Conservation (phyloP, 257 asterid genomes). For the Nicotiana undulata region DNA sequence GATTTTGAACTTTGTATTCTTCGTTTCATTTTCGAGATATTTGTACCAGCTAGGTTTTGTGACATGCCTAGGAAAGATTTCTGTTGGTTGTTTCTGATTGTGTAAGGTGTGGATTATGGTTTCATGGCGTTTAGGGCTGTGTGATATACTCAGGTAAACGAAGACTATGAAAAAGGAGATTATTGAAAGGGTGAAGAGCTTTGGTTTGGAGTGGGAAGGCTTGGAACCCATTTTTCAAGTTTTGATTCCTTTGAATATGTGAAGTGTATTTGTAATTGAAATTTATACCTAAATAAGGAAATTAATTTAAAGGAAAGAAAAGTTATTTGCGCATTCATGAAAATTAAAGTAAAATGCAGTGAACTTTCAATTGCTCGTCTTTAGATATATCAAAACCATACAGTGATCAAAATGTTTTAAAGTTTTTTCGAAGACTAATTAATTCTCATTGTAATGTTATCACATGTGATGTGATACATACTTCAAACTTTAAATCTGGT, state of each 20-base stretch:
- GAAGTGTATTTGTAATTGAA: neutral
- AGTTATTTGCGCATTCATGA: neutral
- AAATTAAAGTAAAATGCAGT: constrained; percentile 1
- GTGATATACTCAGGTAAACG: constrained; percentile 15
- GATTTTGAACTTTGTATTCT: constrained; percentile 18
- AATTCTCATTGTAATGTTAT: too few species aligned
- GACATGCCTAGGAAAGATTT: neutral
- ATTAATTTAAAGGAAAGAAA: neutral
- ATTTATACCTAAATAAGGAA: neutral
- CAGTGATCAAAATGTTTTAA: too few species aligned
- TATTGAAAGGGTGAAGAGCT: constrained; percentile 15
- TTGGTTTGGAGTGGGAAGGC: constrained; percentile 9
- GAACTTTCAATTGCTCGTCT: neutral
- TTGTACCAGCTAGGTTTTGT: constrained; percentile 32
- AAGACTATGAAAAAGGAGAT: constrained; percentile 17
- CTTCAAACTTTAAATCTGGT: too few species aligned
- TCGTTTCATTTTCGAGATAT: constrained; percentile 8
- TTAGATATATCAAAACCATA: neutral
- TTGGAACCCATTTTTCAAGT: constrained; percentile 6
- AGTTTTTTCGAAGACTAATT: too few species aligned
- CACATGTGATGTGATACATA: too few species aligned
- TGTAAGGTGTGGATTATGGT: neutral
- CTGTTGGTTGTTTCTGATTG: constrained; percentile 4
- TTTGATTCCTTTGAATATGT: neutral
- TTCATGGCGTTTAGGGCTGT: constrained; percentile 10